Base-by-base conservation (phyloP, 345 rosid species). In the Anastatica hierochuntica region DNA sequence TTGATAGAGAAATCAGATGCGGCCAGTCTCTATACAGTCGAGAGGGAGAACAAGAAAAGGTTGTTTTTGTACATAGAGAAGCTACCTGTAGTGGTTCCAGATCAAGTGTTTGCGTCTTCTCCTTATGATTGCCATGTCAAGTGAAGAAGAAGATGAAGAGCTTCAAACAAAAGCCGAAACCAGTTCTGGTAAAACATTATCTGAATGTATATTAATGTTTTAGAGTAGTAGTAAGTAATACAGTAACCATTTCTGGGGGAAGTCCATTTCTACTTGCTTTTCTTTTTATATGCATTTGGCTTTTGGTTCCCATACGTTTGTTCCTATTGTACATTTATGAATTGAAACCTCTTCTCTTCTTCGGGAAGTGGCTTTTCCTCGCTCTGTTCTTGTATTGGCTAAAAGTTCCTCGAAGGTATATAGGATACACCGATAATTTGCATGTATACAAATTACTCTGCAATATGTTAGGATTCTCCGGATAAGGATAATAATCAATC, bases 31-130 rank as follows among this genome's bases (percentile, higher is more conserved):
- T 60, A 72, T 19, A 45, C 59, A 8, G 71, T 83, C 31, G 44
- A 52, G 35, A 71, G 66, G 40, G 89, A 83, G 66, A 67, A 81
- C 36, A 49, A 72, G 40, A 73, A 67, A 64, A 72, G 94, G 69
- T 59, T 87, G 60, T 83, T 79, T 68, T 27, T 77, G 75, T 86
- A 73, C 79, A 71, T 87, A 8, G 87, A 87, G 41, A 81, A 77
- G 58, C 46, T 87, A 55, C 94, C 96, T 33, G 76, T 75, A 24
- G 67, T 81, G 8, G 64, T 79, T 59, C 84, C 88, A 4, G 85
- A 78, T 60, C 59, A 69, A 26, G 76, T 62, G 39, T 60, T 66
- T 57, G 64, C 68, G 9, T 61, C 72, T 61, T 59, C 66, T 53
- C 75, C 86, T 56, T 72, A 68, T 5, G 84, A 74, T 66, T 67